Base-by-base conservation (phyloP, 306 rosid genomes). In the Carpinus viminea region DNA sequence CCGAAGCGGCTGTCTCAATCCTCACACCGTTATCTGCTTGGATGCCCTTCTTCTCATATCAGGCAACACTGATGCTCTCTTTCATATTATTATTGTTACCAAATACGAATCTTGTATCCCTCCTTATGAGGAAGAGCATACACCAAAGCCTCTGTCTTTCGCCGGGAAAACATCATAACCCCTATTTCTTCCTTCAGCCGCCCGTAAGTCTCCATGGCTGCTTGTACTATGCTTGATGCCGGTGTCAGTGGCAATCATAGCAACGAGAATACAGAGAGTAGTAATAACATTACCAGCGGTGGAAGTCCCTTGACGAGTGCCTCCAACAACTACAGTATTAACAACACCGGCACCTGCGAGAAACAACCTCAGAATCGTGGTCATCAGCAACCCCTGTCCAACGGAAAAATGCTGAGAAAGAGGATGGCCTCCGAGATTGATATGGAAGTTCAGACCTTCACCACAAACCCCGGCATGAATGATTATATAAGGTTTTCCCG, bases 351-450 rank as follows among this genome's bases (percentile, higher is more conserved):
- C 76, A 68, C 13, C 72, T 38, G 80, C 69, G 84, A 78, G 1
- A 87, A 72, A 47, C 79, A 80, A 59, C 65, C 75, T 6, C 68
- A 38, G 41, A 64, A 76, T 54, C 71, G 68, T 59, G 79, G 68
- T 31, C 66, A 34, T 31, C 51, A 57, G 18, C 47, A 69, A 0
- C 74, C 61, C 18, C 77, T 53, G 45, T 73, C 31, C 52, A 74
- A 56, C 43, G 75, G 80, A 48, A 92, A 92, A 56, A 85, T 93
- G 84, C 83, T 89, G 70, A 83, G 98, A 78, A 95, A 95, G 76
- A 90, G 99, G 82, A 83, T 91, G 92, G 99, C 99, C 2, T 93
- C 96, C 0, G 99, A 95, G 82, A 90, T 95, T 0, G 99, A 95
- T 79, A 87, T 93, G 87, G 99, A 91, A 68, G 81, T 81, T 45